Evolutionary conservation across 805 yeast genomes (phyloP).

Genomic region (Grigorovia transvaalensis): DNA sequence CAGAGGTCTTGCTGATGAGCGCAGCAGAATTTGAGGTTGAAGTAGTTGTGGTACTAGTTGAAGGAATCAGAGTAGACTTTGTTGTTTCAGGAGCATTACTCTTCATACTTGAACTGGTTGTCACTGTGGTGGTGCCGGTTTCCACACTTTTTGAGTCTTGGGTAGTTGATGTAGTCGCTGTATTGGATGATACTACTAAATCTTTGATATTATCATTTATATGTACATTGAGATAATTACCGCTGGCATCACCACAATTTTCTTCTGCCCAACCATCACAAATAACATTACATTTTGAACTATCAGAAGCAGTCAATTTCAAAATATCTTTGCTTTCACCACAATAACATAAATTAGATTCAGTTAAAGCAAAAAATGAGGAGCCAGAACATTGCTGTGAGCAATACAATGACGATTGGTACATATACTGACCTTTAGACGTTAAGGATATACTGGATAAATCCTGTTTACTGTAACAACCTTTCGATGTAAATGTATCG

Average conservation of each 20-base stretch:
- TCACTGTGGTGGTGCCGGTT: too few relatives aligned
- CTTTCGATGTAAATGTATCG: slow-evolving; percentile 18
- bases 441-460: slow-evolving; percentile 18
- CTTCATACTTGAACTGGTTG: slow-evolving; percentile 17
- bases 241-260: slow-evolving; percentile 51
- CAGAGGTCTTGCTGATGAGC: neutral
- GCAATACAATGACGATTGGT: slow-evolving; percentile 54
- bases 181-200: neutral
- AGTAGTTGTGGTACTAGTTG: neutral
- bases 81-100: slow-evolving; percentile 6
- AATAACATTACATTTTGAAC: slow-evolving; percentile 31
- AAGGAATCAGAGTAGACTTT: neutral
- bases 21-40: neutral
- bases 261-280: slow-evolving; percentile 60
- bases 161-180: neutral
- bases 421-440: slow-evolving; percentile 39
- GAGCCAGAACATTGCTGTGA: slow-evolving; percentile 40
- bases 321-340: slow-evolving; percentile 37
- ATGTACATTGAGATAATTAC: slow-evolving; percentile 35
- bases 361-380: slow-evolving; percentile 40
- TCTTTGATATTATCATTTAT: slow-evolving; percentile 22
- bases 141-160: too few relatives aligned
- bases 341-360: slow-evolving; percentile 57
- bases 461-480: slow-evolving; percentile 30
- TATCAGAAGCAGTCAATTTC: slow-evolving; percentile 31